These are phyloP conservation scores for Rhodotorula sp. DNA, from an alignment of 1,284 basidiomycete species.

Conservation along the genomic window DNA sequence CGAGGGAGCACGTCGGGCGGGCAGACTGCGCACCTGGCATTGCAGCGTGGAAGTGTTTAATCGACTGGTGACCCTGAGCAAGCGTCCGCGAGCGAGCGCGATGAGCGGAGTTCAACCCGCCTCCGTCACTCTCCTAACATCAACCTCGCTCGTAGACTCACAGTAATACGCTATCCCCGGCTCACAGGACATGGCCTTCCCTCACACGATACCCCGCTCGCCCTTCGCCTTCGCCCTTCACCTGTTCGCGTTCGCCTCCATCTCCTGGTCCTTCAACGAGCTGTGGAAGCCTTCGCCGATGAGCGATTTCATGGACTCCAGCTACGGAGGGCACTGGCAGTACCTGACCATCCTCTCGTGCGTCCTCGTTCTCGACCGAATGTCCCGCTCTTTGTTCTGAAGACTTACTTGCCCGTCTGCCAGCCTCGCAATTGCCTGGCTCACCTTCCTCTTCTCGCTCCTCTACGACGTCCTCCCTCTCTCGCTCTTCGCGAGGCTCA, in stretches of 20 bases:
- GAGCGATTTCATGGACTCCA: constrained; percentile 3
- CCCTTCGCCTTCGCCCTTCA: constrained; percentile 50
- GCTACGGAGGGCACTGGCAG: constrained; percentile 15
- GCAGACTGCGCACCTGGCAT: constrained; percentile 16
- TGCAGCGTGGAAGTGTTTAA: background rate
- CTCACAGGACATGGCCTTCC: background rate
- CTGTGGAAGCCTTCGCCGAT: constrained; percentile 13
- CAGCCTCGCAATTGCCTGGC: constrained; percentile 29
- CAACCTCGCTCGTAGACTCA: too few species aligned
- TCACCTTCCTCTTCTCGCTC: constrained; percentile 31
- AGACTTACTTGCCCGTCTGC: background rate
- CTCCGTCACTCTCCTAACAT: background rate
- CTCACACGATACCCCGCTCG: background rate
- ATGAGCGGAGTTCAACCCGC: background rate
- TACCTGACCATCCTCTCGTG: constrained; percentile 51
- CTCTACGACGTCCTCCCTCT: constrained; percentile 33
- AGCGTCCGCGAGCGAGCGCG: background rate
- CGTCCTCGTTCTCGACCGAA: constrained; percentile 48
- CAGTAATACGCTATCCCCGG: too few species aligned
- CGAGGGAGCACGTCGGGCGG: too few species aligned
- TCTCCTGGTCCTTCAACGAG: constrained; percentile 24
- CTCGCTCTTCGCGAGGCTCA: constrained; percentile 26
- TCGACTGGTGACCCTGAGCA: too few species aligned
- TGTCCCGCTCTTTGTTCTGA: constrained; percentile 14
- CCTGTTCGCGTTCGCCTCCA: constrained; percentile 40